Percentiles rank a stretch among this genome's conserved stretches.
Evolutionary conservation across 1,139 yeast species (phyloP).

Genomic region (Debaryomycetaceae sp.): DNA sequence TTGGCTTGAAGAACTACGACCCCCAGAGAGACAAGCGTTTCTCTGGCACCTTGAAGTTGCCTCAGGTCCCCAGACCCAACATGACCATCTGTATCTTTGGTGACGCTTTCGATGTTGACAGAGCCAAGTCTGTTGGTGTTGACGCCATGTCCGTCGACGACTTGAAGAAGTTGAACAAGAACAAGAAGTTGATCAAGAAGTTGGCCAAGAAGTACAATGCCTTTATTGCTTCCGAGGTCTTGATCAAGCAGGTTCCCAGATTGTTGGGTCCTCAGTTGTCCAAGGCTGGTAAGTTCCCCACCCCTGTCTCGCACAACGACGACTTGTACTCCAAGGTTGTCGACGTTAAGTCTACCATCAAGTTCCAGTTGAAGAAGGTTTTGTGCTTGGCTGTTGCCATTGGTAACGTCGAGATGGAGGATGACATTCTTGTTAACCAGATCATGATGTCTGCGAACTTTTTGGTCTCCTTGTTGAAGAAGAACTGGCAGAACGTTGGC

Average conservation of each 20-base stretch:
- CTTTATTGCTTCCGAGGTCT: conserved; percentile 98
- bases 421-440: conserved; percentile 94
- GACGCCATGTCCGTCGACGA: conserved; percentile 99
- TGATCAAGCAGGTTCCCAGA: conserved; percentile 99
- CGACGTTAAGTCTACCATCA: conserved; percentile 99
- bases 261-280: conserved; percentile 99
- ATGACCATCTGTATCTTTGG: conserved; percentile 99
- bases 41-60: conserved; percentile 99
- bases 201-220: conserved; percentile 99
- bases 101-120: conserved; percentile 99
- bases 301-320: conserved; percentile 99
- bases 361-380: conserved; percentile 99
- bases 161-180: conserved; percentile 99
- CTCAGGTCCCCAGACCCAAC: conserved; percentile 99
- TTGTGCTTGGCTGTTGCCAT: conserved; percentile 89
- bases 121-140: conserved; percentile 99
- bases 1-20: conserved; percentile 99
- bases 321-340: conserved; percentile 94
- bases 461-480: conserved; percentile 98
- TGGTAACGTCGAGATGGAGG: conserved; percentile 99
- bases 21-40: conserved; percentile 99
- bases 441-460: conserved; percentile 99
- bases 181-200: conserved; percentile 99
- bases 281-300: conserved; percentile 99
- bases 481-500: conserved; percentile 99